These are phyloP conservation scores for Hysterium pulicare DNA, from an alignment of 2,329 filamentous ascomycete species.

Conservation along the genomic window DNA sequence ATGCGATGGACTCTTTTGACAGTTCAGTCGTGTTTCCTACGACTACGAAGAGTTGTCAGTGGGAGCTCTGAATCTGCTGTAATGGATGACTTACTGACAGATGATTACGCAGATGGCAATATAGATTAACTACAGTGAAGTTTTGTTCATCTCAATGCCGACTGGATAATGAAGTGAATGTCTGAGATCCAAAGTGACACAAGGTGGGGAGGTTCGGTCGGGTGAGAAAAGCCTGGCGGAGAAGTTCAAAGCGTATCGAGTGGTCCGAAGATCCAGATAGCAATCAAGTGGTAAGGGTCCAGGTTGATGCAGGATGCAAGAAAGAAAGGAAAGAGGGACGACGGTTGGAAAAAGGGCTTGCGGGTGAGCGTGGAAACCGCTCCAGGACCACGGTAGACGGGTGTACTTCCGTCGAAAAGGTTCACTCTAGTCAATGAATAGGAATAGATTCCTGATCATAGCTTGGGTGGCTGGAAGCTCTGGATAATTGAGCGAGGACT, in stretches of 20 bases:
- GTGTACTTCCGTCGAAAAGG: constrained; percentile 37
- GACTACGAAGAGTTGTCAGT: constrained; percentile 2
- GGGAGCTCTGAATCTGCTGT: not conserved
- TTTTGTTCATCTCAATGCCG: constrained; percentile 33
- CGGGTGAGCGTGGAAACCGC: constrained; percentile 28
- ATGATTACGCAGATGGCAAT: not conserved
- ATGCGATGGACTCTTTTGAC: not conserved
- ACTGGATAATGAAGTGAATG: constrained; percentile 10
- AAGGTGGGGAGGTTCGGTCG: constrained; percentile 20
- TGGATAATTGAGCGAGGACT: constrained; percentile 33
- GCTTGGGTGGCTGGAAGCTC: constrained; percentile 35
- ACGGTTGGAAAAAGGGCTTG: constrained; percentile 38
- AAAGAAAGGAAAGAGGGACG: constrained; percentile 40
- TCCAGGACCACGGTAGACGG: constrained; percentile 43
- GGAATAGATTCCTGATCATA: constrained; percentile 39
- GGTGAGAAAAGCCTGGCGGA: no score
- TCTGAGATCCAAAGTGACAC: constrained; percentile 14
- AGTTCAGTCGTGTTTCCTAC: not conserved
- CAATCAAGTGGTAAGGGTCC: constrained; percentile 37
- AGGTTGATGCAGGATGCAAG: constrained; percentile 38
- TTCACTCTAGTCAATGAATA: constrained; percentile 38
- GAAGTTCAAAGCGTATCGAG: constrained; percentile 35
- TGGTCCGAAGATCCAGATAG: constrained; percentile 30
- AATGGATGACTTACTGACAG: constrained; percentile 3
- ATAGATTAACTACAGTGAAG: constrained; percentile 7